Percentiles rank a stretch among this genome's conserved stretches.
phyloP scores from a whole-genome alignment of 192 early-diverging fungal genomes.

The Powellomyces hirtus region DNA sequence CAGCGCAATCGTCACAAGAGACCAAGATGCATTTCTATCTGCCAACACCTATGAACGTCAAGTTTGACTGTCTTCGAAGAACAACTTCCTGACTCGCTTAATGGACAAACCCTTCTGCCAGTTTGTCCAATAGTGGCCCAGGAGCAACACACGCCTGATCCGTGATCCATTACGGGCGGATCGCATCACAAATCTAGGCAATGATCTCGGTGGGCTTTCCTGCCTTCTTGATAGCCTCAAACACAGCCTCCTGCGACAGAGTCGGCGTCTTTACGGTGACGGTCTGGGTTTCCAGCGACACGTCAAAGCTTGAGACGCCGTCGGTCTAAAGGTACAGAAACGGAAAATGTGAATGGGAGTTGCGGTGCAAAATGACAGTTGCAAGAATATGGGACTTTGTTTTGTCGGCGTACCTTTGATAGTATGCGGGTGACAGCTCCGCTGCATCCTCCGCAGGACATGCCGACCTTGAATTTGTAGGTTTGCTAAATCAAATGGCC shows the following conservation, averaged over 20 bases:
- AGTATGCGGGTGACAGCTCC: slow-evolving; percentile 71
- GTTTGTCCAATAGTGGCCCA: too few relatives aligned
- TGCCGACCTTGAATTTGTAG: slow-evolving; percentile 75
- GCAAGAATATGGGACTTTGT: slow-evolving; percentile 19
- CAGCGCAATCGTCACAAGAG: too few relatives aligned
- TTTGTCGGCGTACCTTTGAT: slow-evolving; percentile 46
- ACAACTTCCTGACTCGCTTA: too few relatives aligned
- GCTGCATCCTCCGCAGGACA: slow-evolving; percentile 77
- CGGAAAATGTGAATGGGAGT: neutral
- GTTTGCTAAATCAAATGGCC: too few relatives aligned
- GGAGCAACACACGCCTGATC: too few relatives aligned
- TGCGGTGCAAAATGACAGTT: neutral
- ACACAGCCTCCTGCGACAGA: slow-evolving; percentile 52
- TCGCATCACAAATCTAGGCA: too few relatives aligned
- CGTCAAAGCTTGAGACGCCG: slow-evolving; percentile 51
- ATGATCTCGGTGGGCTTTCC: slow-evolving; percentile 47
- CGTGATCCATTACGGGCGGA: too few relatives aligned
- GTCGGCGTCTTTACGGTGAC: slow-evolving; percentile 49
- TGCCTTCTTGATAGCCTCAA: slow-evolving; percentile 53
- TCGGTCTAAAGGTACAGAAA: slow-evolving; percentile 24
- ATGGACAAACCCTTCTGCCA: too few relatives aligned
- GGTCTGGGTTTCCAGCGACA: slow-evolving; percentile 55
- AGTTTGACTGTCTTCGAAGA: too few relatives aligned
- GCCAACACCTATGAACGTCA: too few relatives aligned
- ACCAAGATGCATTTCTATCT: too few relatives aligned